phyloP scores from a whole-genome alignment of 1,284 basidiomycete genomes.

The Exsudoporus floridanus region DNA sequence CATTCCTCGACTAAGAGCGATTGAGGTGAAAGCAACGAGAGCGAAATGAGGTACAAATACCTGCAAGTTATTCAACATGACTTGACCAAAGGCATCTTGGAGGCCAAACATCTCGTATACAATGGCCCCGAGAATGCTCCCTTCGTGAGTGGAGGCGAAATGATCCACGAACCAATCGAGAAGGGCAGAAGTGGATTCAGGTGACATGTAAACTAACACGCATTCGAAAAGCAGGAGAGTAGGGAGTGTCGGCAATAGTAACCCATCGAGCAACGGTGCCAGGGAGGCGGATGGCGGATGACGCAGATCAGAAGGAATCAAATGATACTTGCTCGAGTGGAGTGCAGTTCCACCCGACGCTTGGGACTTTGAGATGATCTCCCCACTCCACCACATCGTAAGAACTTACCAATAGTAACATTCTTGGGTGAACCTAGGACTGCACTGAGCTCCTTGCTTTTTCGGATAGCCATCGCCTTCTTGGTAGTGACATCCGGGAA shows the following conservation, averaged over 20 bases:
- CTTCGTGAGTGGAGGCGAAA: slow-evolving; percentile 36
- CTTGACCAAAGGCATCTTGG: slow-evolving; percentile 79
- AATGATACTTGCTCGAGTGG: slow-evolving; percentile 64
- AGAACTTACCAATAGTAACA: slow-evolving; percentile 43
- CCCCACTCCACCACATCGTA: not conserved
- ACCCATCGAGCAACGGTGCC: slow-evolving; percentile 36
- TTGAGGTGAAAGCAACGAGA: not conserved
- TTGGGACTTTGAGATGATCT: slow-evolving; percentile 30
- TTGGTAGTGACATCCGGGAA: slow-evolving; percentile 81
- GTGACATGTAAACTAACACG: slow-evolving; percentile 85
- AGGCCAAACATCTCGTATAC: slow-evolving; percentile 92
- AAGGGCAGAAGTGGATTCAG: slow-evolving; percentile 56
- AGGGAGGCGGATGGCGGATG: slow-evolving; percentile 46
- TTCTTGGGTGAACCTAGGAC: slow-evolving; percentile 51
- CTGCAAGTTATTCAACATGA: slow-evolving; percentile 85
- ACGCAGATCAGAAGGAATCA: slow-evolving; percentile 77
- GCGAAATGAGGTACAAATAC: slow-evolving; percentile 39
- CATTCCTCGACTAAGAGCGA: slow-evolving; percentile 61
- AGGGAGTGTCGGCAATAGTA: slow-evolving; percentile 67
- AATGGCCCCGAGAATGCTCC: slow-evolving; percentile 49
- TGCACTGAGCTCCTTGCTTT: slow-evolving; percentile 59
- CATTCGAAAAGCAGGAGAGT: slow-evolving; percentile 90
- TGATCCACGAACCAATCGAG: slow-evolving; percentile 73
- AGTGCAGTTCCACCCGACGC: slow-evolving; percentile 71
- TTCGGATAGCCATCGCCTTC: slow-evolving; percentile 82